Conservation (phyloP, 2,329 filamentous ascomycete species). For the Colletotrichum coccodes region DNA sequence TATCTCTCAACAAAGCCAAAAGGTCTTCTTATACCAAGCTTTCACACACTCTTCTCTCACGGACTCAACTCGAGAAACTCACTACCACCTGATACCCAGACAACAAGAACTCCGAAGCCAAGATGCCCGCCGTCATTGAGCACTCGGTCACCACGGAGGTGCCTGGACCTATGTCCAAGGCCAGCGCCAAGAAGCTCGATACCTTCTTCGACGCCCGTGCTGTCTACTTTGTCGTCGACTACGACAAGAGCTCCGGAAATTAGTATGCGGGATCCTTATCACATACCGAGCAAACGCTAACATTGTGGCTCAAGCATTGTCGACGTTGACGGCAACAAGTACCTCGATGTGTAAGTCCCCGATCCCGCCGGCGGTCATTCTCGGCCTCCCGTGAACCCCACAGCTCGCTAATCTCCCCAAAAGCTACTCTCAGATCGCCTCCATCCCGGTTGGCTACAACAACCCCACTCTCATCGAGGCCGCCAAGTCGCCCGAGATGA, state of each 20-base stretch:
- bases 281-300: not conserved
- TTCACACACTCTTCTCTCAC: too few species aligned
- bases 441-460: conserved; percentile 86
- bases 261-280: conserved; percentile 44
- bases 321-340: conserved; percentile 60
- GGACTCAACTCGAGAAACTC: not conserved
- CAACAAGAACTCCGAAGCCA: conserved; percentile 20
- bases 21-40: not conserved
- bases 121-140: conserved; percentile 46
- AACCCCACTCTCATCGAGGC: conserved; percentile 75
- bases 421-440: conserved; percentile 83
- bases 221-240: conserved; percentile 63
- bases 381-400: not conserved
- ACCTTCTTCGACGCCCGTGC: conserved; percentile 62
- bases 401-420: conserved; percentile 14
- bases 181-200: conserved; percentile 53
- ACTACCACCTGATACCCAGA: not conserved
- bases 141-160: conserved; percentile 48
- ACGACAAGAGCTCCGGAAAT: conserved; percentile 62
- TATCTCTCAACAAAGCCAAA: not conserved
- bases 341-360: conserved; percentile 56
- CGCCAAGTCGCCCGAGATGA: conserved; percentile 77
- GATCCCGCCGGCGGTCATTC: conserved; percentile 7
- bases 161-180: conserved; percentile 51
- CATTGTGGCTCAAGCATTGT: conserved; percentile 46